Conservation (phyloP, 2,329 filamentous ascomycete species). For the Parascedosporium putredinis region DNA sequence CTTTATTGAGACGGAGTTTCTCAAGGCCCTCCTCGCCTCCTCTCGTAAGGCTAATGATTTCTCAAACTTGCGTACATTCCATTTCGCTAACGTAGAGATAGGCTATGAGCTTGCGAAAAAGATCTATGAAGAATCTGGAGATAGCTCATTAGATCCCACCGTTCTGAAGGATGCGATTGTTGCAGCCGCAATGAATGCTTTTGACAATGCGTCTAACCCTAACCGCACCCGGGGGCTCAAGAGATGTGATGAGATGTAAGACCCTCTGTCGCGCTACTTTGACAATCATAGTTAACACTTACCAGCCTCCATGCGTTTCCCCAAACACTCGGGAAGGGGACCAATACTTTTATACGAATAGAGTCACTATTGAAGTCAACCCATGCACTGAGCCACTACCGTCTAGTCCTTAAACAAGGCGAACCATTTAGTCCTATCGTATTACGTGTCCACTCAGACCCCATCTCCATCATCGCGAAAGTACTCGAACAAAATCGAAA, state of each 20-base stretch:
- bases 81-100: slow-evolving; percentile 19
- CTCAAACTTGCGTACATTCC: background rate
- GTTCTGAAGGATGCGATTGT: slow-evolving; percentile 51
- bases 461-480: slow-evolving; percentile 60
- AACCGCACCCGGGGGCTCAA: slow-evolving; percentile 67
- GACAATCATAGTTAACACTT: background rate
- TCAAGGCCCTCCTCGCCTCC: slow-evolving; percentile 56
- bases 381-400: slow-evolving; percentile 65
- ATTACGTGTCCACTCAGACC: slow-evolving; percentile 66
- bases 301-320: slow-evolving; percentile 54
- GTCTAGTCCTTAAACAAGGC: slow-evolving; percentile 66
- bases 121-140: slow-evolving; percentile 44
- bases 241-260: slow-evolving; percentile 66
- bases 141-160: slow-evolving; percentile 36
- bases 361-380: slow-evolving; percentile 61
- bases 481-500: slow-evolving; percentile 65
- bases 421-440: slow-evolving; percentile 72
- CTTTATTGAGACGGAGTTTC: slow-evolving; percentile 58
- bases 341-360: slow-evolving; percentile 40
- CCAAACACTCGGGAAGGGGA: slow-evolving; percentile 40
- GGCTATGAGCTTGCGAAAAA: slow-evolving; percentile 53
- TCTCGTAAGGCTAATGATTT: slow-evolving; percentile 33
- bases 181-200: slow-evolving; percentile 55
- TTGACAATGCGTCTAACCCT: slow-evolving; percentile 74
- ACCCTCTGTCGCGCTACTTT: too few relatives aligned